Evolutionary conservation across 331 rosid species (phyloP).

Genomic region (Phaseolus coccineus): DNA sequence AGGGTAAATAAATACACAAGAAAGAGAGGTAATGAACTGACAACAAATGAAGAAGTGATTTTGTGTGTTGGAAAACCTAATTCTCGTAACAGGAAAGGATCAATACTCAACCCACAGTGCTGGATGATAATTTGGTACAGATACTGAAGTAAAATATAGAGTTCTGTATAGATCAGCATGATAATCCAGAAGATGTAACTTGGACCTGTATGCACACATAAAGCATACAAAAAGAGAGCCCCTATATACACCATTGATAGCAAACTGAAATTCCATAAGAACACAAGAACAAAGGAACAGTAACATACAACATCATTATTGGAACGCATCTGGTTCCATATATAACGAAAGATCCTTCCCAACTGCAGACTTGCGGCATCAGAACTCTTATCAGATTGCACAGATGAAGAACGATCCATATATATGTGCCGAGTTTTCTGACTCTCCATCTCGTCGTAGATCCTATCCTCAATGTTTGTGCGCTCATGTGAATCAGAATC

Average conservation of each 20-base stretch:
- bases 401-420: constrained; percentile 77
- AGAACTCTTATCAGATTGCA: constrained; percentile 83
- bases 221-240: constrained; percentile 89
- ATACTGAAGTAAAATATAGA: constrained; percentile 87
- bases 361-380: constrained; percentile 88
- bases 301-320: constrained; percentile 95
- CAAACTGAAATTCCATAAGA: constrained; percentile 96
- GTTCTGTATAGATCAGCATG: constrained; percentile 87
- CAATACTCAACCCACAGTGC: constrained; percentile 76
- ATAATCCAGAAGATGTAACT: constrained; percentile 89
- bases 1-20: constrained; percentile 92
- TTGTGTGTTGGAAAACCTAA: constrained; percentile 83
- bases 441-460: constrained; percentile 88
- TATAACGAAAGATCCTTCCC: constrained; percentile 81
- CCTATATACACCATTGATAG: constrained; percentile 92
- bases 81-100: constrained; percentile 64
- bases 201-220: constrained; percentile 92
- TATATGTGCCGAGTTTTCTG: constrained; percentile 56
- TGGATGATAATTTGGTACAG: constrained; percentile 93
- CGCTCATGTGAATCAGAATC: constrained; percentile 67
- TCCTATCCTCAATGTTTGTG: constrained; percentile 60
- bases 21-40: constrained; percentile 87
- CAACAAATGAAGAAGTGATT: constrained; percentile 82
- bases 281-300: constrained; percentile 87
- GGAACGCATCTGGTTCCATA: constrained; percentile 95